Conservation (phyloP, 495 filamentous ascomycete species). For the Cercophora scortea region DNA sequence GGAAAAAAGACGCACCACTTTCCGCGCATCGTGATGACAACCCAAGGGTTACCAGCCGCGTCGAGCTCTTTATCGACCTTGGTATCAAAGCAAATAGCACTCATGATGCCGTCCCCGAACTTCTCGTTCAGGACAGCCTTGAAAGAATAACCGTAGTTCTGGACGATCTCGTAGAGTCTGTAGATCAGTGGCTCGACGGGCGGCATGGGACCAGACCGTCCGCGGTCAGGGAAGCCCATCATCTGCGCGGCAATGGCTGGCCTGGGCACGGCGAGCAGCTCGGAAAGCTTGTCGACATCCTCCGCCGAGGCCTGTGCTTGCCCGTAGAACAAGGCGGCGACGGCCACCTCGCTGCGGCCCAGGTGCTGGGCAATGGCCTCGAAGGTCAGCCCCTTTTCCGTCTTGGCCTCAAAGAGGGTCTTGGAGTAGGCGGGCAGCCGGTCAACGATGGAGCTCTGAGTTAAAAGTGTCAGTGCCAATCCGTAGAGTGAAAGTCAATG, state of each 20-base stretch:
- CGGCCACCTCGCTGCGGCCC: slow-evolving; percentile 80
- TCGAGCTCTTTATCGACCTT: slow-evolving; percentile 96
- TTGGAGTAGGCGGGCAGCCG: slow-evolving; percentile 59
- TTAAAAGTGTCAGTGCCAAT: background rate
- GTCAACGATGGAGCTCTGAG: slow-evolving; percentile 32
- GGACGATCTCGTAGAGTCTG: slow-evolving; percentile 89
- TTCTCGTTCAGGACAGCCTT: slow-evolving; percentile 98
- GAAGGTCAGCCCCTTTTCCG: slow-evolving; percentile 65
- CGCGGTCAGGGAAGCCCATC: slow-evolving; percentile 71
- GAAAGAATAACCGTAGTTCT: slow-evolving; percentile 96
- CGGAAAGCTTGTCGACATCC: slow-evolving; percentile 66
- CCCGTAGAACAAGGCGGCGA: slow-evolving; percentile 92
- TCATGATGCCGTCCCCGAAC: slow-evolving; percentile 99
- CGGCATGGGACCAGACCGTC: slow-evolving; percentile 82
- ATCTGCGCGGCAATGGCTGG: slow-evolving; percentile 53
- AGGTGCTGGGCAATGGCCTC: slow-evolving; percentile 69
- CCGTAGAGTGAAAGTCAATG: background rate
- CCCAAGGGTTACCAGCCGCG: slow-evolving; percentile 63
- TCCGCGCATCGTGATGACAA: slow-evolving; percentile 80
- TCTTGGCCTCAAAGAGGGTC: slow-evolving; percentile 82
- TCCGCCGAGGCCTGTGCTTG: slow-evolving; percentile 73
- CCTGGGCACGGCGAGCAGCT: slow-evolving; percentile 56
- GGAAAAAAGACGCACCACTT: slow-evolving; percentile 67
- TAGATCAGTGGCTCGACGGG: slow-evolving; percentile 93
- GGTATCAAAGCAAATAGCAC: slow-evolving; percentile 85